Conservation (phyloP, 257 asterid species). For the Haberlea rhodopensis region DNA sequence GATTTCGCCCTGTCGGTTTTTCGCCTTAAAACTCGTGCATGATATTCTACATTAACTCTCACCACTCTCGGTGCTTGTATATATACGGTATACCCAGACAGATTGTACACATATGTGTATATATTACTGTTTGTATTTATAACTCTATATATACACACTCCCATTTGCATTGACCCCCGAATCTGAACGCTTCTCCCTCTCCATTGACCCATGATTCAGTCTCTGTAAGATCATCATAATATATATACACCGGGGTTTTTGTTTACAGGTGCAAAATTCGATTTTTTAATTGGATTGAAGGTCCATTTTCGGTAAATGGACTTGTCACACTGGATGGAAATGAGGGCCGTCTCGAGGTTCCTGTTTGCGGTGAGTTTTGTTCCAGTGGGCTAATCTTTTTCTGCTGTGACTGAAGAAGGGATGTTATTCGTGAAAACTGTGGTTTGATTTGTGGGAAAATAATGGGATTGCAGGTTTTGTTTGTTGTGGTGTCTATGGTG, state of each 20-base stretch:
- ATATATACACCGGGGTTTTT: neutral
- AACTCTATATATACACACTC: neutral
- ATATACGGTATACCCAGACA: neutral
- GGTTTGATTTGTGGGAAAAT: slow-evolving; percentile 27
- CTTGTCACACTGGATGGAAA: slow-evolving; percentile 20
- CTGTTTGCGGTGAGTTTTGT: slow-evolving; percentile 37
- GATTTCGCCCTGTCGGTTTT: slow-evolving; percentile 19
- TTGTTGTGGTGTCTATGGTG: slow-evolving; percentile 33
- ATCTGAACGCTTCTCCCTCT: slow-evolving; percentile 8
- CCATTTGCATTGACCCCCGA: slow-evolving; percentile 30
- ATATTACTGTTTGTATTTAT: slow-evolving; percentile 3
- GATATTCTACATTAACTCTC: neutral
- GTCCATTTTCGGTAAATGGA: slow-evolving; percentile 30
- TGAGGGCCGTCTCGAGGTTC: slow-evolving; percentile 28
- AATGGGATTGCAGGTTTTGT: slow-evolving; percentile 39
- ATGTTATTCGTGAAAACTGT: slow-evolving; percentile 15
- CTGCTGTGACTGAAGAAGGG: slow-evolving; percentile 11
- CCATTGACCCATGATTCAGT: neutral
- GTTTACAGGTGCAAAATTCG: slow-evolving; percentile 17
- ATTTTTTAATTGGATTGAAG: slow-evolving; percentile 21
- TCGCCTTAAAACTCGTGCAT: slow-evolving; percentile 29
- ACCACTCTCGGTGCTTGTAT: slow-evolving; percentile 16
- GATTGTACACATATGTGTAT: neutral
- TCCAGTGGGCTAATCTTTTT: neutral
- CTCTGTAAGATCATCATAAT: neutral